Conservation (phyloP, 768 basidiomycete genomes). For the Lyophyllum decastes region DNA sequence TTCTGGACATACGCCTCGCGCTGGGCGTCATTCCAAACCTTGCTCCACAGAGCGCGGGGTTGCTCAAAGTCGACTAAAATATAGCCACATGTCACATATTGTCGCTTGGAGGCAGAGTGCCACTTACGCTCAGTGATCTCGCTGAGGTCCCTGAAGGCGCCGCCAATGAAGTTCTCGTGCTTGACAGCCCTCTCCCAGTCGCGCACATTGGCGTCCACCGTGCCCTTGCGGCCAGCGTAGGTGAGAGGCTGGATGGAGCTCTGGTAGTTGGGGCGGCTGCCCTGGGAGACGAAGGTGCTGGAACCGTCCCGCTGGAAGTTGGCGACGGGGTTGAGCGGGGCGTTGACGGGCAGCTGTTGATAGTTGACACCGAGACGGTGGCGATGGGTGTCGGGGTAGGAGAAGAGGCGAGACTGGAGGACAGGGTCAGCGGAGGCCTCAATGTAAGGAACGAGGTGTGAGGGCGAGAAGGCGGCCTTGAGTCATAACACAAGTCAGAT, state of each 20-base stretch:
- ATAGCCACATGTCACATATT: too few relatives aligned
- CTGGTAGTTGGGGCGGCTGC: slow-evolving; percentile 85
- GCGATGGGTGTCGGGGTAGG: slow-evolving; percentile 89
- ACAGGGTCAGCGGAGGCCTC: slow-evolving; percentile 93
- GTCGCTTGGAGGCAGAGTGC: neutral
- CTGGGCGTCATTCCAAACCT: slow-evolving; percentile 65
- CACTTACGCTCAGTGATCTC: slow-evolving; percentile 78
- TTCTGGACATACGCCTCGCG: slow-evolving; percentile 68
- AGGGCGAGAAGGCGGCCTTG: slow-evolving; percentile 84
- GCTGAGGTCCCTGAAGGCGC: slow-evolving; percentile 66
- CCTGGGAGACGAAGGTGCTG: slow-evolving; percentile 74
- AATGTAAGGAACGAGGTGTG: slow-evolving; percentile 84
- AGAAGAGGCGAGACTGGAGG: slow-evolving; percentile 92
- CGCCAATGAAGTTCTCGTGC: slow-evolving; percentile 79
- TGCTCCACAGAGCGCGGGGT: slow-evolving; percentile 67
- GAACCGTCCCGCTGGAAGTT: slow-evolving; percentile 94
- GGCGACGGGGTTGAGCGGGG: slow-evolving; percentile 66
- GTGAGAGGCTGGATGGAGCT: slow-evolving; percentile 71
- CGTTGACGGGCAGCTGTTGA: slow-evolving; percentile 87
- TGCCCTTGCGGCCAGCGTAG: slow-evolving; percentile 54
- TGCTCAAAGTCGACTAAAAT: slow-evolving; percentile 80
- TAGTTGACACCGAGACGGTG: slow-evolving; percentile 83
- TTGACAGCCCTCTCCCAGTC: slow-evolving; percentile 40
- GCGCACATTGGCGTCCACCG: slow-evolving; percentile 40
- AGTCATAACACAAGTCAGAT: slow-evolving; percentile 24